Conservation (phyloP, 176 grass and related monocot genomes). For the Carex pumila region DNA sequence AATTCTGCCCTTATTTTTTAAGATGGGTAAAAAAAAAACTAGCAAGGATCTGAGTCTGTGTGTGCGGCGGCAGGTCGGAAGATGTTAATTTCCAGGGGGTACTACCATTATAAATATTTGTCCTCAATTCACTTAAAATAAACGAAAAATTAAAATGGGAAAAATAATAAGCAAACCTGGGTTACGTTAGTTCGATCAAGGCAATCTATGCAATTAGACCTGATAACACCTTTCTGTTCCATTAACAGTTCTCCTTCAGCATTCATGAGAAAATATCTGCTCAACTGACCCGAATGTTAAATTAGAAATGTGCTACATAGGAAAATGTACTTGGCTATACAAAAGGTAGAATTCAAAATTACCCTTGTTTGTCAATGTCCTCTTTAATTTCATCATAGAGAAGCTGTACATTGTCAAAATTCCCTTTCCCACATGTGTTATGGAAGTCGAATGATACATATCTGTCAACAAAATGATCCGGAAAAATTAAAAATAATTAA, state of each 20-base stretch:
- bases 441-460: conserved; percentile 95
- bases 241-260: conserved; percentile 66
- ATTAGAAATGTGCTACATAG: conserved; percentile 61
- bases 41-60: neutral
- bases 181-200: conserved; percentile 97
- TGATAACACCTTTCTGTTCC: conserved; percentile 74
- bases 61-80: neutral
- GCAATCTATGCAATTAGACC: conserved; percentile 96
- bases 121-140: neutral
- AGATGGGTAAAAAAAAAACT: neutral
- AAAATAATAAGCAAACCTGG: conserved; percentile 46
- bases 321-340: conserved; percentile 16
- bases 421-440: conserved; percentile 69
- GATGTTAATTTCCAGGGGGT: neutral
- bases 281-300: conserved; percentile 77
- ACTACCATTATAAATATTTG: neutral
- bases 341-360: conserved; percentile 35
- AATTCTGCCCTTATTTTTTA: neutral
- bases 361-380: conserved; percentile 84
- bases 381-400: conserved; percentile 75
- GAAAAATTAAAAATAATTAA: conserved; percentile 14
- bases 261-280: conserved; percentile 95
- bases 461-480: conserved; percentile 38
- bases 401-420: conserved; percentile 75
- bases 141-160: neutral